Base-by-base conservation (phyloP, 148 eudicot species). In the Beta vulgaris region DNA sequence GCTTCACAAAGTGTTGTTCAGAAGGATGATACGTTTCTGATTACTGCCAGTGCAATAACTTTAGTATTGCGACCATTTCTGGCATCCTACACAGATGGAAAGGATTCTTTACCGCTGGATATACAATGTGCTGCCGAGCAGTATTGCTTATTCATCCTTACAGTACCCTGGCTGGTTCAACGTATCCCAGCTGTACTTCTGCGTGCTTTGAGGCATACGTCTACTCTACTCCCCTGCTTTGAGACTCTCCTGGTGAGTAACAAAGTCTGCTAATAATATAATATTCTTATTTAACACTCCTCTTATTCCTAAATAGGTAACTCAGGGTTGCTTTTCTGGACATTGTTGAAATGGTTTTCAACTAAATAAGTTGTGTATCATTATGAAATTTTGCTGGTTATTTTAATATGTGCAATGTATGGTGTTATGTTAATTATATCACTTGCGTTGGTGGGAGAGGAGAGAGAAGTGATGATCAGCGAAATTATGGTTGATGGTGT, bases 131-230 rank as follows among this genome's bases (percentile, higher is more conserved):
- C 88, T 80, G 88, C 87, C 68, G 86, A 87, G 78, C 93, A 86
- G 64, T 90, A 83, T 74, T 91, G 93, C 73, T 79, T 86, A 48
- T 84, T 73, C 71, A 73, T 91, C 59, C 92, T 91, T 74, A 85
- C 98, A 69, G 85, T 94, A 60, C 96, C 98, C 57, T 91, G 90
- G 88, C 85, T 94, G 82, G 84, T 86, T 85, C 93, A 86, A 72
- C 92, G 90, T 77, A 79, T 89, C 67, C 98, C 98, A 58, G 79
- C 81, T 40, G 81, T 90, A 25, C 91, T 94, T 51, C 71, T 90
- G 63, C 90, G 91, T 74, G 92, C 98, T 80, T 74, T 94, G 77
- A 93, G 80, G 73, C 98, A 94, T 80, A 80, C 82, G 49, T 88
- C 98, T 37, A 78, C 88, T 57, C 72, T 94, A 80, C 70, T 83